Evolutionary conservation across 2,329 filamentous ascomycete species (phyloP), one percentile per base, ranked within the genome.

Genomic region (Colletotrichum spaethianum): DNA sequence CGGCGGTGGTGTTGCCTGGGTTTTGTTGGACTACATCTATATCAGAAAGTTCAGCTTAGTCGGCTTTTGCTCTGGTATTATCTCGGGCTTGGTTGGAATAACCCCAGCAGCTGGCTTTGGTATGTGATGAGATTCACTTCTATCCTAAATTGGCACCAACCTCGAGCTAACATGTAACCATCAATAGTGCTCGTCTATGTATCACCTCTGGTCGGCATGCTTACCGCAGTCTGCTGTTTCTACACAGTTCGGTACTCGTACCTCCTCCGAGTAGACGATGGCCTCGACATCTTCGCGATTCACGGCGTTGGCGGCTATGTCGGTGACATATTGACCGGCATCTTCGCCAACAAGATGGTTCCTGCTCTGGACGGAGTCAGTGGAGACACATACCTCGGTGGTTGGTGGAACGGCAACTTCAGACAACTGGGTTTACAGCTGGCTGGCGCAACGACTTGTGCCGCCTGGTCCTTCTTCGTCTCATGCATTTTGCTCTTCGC

Each of bases 71-170:
- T 96, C 94, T 48, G 95, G 95, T 73, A 92, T 91, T 76, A 95
- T 98, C 79, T 93, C 93, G 36, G 94, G 94, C 63, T 90, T 98
- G 28, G 95, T 98, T 44, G 94, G 94, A 75, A 96, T 96, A 66
- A 96, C 94, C 11, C 93, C 94, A 7, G 93, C 92, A 3, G 93
- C 95, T 18, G 94, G 94, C 78, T 90, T 84, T 67, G 84, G 76
- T 75, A 67, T 23, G 63, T 40, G 3, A 23, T 12, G 9, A 18
- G 11, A 9, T 18, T 12, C 40, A 8, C 16, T n/a, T 48, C 11
- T 3, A 14, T 20, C 18, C 14, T 42, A 20, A 16, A 5, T n/a
- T 36, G 6, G n/a, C 33, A 0, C 6, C 40, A 5, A 20, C 1
- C 5, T 53, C 31, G 16, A 20, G 12, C 46, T 44, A 28, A 62